Evolutionary conservation across 176 grass and related monocot genomes (phyloP).

Genomic region (Paspalum vaginatum): DNA sequence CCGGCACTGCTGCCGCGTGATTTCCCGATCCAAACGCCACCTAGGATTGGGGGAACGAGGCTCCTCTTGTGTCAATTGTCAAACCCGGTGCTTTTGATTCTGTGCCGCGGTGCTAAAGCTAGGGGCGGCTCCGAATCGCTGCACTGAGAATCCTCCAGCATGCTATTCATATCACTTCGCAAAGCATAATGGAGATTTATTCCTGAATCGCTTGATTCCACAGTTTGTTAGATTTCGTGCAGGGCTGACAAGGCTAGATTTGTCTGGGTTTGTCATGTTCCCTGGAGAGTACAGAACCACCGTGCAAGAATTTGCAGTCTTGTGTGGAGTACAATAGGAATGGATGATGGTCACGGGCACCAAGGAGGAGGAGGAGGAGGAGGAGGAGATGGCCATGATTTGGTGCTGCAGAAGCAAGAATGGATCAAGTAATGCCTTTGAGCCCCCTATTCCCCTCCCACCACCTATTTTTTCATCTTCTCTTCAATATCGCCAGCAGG

Average conservation of each 20-base stretch:
- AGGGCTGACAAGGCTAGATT: neutral
- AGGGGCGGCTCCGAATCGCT: too few species aligned
- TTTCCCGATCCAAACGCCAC: too few species aligned
- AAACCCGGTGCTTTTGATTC: too few species aligned
- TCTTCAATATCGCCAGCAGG: neutral
- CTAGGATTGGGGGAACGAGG: too few species aligned
- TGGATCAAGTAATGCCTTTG: constrained; percentile 52
- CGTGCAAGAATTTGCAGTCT: neutral
- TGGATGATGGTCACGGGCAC: constrained; percentile 19
- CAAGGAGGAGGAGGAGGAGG: constrained; percentile 35
- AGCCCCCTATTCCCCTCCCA: neutral
- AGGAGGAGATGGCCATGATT: constrained; percentile 31
- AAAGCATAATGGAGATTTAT: neutral
- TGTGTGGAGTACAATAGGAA: constrained; percentile 2
- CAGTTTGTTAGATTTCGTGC: neutral
- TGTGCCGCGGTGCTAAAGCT: too few species aligned
- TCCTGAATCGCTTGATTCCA: neutral
- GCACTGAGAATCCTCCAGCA: neutral
- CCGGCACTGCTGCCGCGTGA: too few species aligned
- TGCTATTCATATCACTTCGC: neutral
- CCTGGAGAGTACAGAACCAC: neutral
- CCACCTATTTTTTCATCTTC: neutral
- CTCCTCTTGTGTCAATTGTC: too few species aligned
- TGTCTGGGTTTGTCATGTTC: neutral
- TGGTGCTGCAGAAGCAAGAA: constrained; percentile 47